Conservation (phyloP, 257 asterid species). For the Ballota nigra region DNA sequence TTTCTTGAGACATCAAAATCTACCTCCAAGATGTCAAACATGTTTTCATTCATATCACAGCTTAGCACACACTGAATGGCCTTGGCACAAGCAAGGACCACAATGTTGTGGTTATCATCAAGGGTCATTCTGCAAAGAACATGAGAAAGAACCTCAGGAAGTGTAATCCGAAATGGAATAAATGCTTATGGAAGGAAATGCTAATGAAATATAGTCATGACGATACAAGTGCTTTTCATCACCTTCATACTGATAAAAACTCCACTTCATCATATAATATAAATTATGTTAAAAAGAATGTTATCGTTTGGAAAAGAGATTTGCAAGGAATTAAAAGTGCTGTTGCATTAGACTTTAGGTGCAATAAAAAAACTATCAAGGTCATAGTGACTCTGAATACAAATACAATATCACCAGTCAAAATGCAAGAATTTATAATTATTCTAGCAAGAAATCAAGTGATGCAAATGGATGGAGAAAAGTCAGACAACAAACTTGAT, state of each 20-base stretch:
- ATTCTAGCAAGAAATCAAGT: background rate
- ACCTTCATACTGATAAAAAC: background rate
- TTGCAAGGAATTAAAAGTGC: background rate
- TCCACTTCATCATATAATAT: background rate
- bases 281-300: background rate
- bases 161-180: slow-evolving; percentile 7
- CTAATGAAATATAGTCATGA: background rate
- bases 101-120: slow-evolving; percentile 83
- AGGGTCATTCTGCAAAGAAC: slow-evolving; percentile 61
- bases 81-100: slow-evolving; percentile 84
- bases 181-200: background rate
- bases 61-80: slow-evolving; percentile 67
- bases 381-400: background rate
- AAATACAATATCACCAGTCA: background rate
- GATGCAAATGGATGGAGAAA: slow-evolving; percentile 2
- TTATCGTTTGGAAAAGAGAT: background rate
- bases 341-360: background rate
- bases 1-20: background rate
- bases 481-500: background rate
- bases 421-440: background rate
- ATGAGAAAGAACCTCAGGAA: slow-evolving; percentile 17
- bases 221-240: slow-evolving; percentile 10
- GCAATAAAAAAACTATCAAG: background rate
- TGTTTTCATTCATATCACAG: slow-evolving; percentile 58
- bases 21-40: slow-evolving; percentile 78